Conservation (phyloP, 495 filamentous ascomycete species). For the Elasticomyces elasticus region DNA sequence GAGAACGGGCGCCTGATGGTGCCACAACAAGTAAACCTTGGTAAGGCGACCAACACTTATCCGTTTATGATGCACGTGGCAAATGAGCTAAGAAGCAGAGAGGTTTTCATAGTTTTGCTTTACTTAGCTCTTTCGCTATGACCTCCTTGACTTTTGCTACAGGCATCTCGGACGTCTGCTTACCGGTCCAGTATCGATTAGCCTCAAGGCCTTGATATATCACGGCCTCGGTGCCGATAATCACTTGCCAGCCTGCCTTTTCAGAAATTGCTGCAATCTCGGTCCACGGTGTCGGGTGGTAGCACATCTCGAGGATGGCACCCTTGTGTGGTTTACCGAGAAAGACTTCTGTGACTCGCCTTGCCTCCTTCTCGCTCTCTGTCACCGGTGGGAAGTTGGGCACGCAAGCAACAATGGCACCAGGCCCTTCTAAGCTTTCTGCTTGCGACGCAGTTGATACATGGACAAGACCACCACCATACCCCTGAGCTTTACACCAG, state of each 20-base stretch:
- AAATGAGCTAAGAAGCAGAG: too few species aligned
- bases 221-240: conserved; percentile 59
- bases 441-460: conserved; percentile 49
- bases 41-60: background rate
- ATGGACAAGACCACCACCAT: conserved; percentile 42
- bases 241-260: conserved; percentile 54
- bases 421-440: conserved; percentile 44
- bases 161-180: conserved; percentile 33
- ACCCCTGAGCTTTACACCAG: conserved; percentile 44
- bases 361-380: conserved; percentile 45
- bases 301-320: conserved; percentile 69
- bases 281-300: conserved; percentile 60
- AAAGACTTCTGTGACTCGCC: conserved; percentile 48
- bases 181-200: conserved; percentile 44
- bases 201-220: conserved; percentile 70
- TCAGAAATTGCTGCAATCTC: conserved; percentile 48
- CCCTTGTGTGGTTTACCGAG: conserved; percentile 45
- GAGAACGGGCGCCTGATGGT: conserved; percentile 42
- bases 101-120: conserved; percentile 10
- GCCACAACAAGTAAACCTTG: background rate
- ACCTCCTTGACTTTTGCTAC: conserved; percentile 43
- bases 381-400: conserved; percentile 59
- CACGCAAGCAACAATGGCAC: conserved; percentile 55
- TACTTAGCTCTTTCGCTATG: conserved; percentile 35
- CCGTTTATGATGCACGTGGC: too few species aligned